Base-by-base conservation (phyloP, 2,329 filamentous ascomycete species). In the Fusarium nematophilum region DNA sequence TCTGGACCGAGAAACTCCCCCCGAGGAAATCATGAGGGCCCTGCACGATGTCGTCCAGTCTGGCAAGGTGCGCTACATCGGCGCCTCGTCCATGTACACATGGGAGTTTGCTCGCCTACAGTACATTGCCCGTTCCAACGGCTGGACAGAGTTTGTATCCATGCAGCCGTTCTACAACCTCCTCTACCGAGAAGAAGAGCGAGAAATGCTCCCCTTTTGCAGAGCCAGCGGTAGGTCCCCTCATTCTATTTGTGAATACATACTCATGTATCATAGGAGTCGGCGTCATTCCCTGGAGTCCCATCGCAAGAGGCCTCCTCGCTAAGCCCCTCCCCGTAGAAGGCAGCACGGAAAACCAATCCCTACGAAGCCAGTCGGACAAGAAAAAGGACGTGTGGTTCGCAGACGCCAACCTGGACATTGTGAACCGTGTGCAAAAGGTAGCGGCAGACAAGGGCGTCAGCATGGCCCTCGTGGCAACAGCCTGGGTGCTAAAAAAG, bases 401-500 rank as follows among this genome's bases (percentile, higher is more conserved):
- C n/a, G 69, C 66, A 0, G 67, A 71, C 37, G 69, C 68, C 1
- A 72, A 68, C 17, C 7, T 67, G 33, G 65, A 68, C 11, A 71
- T 77, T 38, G 64, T 77, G 36, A 58, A 72, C 57, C 48, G 72
- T 7, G 67, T 77, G 3, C 79, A 87, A 70, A 82, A 88, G 69
- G 62, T 89, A 11, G 84, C 86, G 0, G 76, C 79, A 59, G 85
- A 86, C 73, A 81, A 81, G 61, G 81, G 77, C 1, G 81, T 83
- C 69, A 84, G 80, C 60, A 90, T 90, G 82, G 83, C 84, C 37
- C 83, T 88, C 51, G 83, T 91, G 5, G 83, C 87, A 0, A 79
- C 89, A 36, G 88, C 88, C 1, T 91, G 89, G 88, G 80, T 82
- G 48, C 73, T 84, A 61, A 79, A 81, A 45, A 78, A 81, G 26